A percentile compares a stretch with the other conserved stretches of the same genome.
Conservation (phyloP, 2,329 filamentous ascomycete species). For the Penicillium palitans region DNA sequence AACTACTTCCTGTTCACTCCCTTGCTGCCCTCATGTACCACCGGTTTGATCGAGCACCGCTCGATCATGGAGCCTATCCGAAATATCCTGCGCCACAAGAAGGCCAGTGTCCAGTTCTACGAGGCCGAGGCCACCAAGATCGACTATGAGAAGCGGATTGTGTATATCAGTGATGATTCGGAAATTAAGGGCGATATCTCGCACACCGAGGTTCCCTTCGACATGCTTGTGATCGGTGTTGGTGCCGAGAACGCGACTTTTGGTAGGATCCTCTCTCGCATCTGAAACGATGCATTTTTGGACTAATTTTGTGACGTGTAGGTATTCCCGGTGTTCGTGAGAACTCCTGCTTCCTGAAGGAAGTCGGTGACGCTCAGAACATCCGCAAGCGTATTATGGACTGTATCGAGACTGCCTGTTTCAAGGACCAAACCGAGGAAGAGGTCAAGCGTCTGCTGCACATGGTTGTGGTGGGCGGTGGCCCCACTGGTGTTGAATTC, state of each 20-base stretch:
- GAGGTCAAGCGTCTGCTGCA: conserved; percentile 93
- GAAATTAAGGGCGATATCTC: conserved; percentile 82
- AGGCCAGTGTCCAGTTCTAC: conserved; percentile 90
- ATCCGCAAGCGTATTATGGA: conserved; percentile 99
- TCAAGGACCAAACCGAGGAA: conserved; percentile 89
- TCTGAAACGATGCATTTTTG: conserved; percentile 12
- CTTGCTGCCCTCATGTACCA: conserved; percentile 94
- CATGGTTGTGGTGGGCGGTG: conserved; percentile 95
- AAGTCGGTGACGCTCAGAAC: conserved; percentile 91
- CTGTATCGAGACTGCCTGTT: conserved; percentile 95
- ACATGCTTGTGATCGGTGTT: conserved; percentile 97
- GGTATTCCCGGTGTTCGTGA: conserved; percentile 90
- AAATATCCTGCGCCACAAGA: conserved; percentile 93
- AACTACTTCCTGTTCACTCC: conserved; percentile 99
- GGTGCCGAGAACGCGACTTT: conserved; percentile 99
- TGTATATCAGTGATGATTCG: conserved; percentile 88
- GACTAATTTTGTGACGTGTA: conserved; percentile 27
- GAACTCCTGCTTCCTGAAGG: conserved; percentile 97
- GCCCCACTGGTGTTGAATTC: conserved; percentile 96
- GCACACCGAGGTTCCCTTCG: conserved; percentile 89
- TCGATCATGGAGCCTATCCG: conserved; percentile 99
- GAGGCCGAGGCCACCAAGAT: conserved; percentile 96
- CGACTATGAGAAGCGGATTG: conserved; percentile 83
- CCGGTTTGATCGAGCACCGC: conserved; percentile 95
- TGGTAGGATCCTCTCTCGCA: conserved; percentile 53